Evolutionary conservation across 805 yeast genomes (phyloP).

Genomic region (Barnettozyma siamensis): DNA sequence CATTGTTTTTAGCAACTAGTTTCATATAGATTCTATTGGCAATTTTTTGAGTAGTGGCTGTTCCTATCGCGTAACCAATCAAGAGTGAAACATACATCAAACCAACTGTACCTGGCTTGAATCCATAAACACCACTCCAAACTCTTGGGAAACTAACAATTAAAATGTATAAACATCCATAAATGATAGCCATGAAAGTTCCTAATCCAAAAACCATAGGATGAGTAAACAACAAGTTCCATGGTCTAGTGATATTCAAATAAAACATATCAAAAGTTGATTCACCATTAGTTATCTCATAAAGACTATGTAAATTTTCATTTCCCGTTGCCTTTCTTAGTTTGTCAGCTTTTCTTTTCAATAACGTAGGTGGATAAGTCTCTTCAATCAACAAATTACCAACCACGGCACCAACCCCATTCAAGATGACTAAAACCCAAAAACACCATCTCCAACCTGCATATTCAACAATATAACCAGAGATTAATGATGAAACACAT

Average conservation of each 20-base stretch:
- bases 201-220: slow-evolving; percentile 65
- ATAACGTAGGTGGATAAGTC: slow-evolving; percentile 52
- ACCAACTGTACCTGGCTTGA: slow-evolving; percentile 44
- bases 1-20: slow-evolving; percentile 38
- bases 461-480: slow-evolving; percentile 50
- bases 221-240: slow-evolving; percentile 44
- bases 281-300: slow-evolving; percentile 51
- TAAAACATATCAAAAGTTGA: slow-evolving; percentile 32
- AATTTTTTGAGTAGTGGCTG: slow-evolving; percentile 40
- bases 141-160: slow-evolving; percentile 54
- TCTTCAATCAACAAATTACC: slow-evolving; percentile 45
- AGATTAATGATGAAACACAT: slow-evolving; percentile 48
- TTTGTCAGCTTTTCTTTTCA: slow-evolving; percentile 39
- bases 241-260: slow-evolving; percentile 46
- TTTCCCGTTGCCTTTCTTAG: slow-evolving; percentile 53
- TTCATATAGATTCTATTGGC: slow-evolving; percentile 36
- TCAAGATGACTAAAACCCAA: slow-evolving; percentile 49
- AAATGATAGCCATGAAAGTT: slow-evolving; percentile 55
- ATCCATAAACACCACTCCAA: slow-evolving; percentile 42
- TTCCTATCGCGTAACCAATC: slow-evolving; percentile 47
- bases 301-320: slow-evolving; percentile 48
- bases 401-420: slow-evolving; percentile 39
- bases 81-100: slow-evolving; percentile 55
- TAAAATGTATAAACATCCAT: slow-evolving; percentile 62
- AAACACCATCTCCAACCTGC: slow-evolving; percentile 61